Base-by-base conservation (phyloP, 148 eudicot species). In the Cornus suecica region DNA sequence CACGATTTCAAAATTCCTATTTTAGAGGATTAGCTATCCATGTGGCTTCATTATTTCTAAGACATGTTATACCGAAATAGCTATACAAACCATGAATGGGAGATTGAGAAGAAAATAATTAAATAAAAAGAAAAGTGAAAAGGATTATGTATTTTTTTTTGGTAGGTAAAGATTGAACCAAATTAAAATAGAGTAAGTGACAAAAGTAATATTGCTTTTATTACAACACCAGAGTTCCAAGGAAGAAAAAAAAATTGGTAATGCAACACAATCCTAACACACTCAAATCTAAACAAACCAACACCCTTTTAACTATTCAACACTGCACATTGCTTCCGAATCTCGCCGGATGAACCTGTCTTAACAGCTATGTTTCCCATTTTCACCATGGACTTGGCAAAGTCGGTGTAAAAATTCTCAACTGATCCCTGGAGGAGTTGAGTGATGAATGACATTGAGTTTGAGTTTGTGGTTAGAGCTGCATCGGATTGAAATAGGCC, bases 401-500 rank as follows among this genome's bases (percentile, higher is more conserved):
- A 87, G 54, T 94, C 90, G 2, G 60, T 41, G 5, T 63, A 90
- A 80, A 93, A 93, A 10, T 67, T 76, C 62, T 79, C 14, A 3
- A 82, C 68, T 0, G 90, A 84, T n/a, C 97, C 96, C 8, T 82
- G 10, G 2, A 87, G 80, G 23, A 93, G 70, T 61, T 87, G 79
- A 20, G 73, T 67, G 1, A 93, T 70, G 64, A 61, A 71, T 1
- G 81, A 26, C 18, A 72, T 80, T 6, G 94, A 83, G 26, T 73
- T 78, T 2, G 86, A 70, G 60, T 67, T 81, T 2, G 83, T 91
- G 23, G 89, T 85, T 91, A 91, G 88, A n/a, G 90, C 89, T 0
- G 90, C 81, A 54, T 92, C 94, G 0, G 92, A 88, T 8, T 42
- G 31, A 51, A 90, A 92, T 0, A 90, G 80, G 0, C 90, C 97